Base-by-base conservation (phyloP, 306 rosid genomes). In the Inga laurina region DNA sequence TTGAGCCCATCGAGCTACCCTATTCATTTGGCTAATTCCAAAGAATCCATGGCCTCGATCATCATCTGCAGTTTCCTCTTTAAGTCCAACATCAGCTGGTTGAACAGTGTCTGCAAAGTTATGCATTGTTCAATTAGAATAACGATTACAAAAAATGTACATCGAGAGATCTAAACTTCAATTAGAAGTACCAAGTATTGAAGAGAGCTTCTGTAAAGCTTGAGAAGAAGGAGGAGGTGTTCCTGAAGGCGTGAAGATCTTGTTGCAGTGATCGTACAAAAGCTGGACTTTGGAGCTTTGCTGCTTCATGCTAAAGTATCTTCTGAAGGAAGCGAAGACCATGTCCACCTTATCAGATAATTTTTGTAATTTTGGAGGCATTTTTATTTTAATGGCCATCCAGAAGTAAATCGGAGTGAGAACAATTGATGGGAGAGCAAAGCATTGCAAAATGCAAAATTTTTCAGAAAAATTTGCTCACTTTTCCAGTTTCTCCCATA, bases 41-140 rank as follows among this genome's bases (percentile, higher is more conserved):
- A 91, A 93, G 87, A 86, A 71, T 14, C 97, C 99, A 79, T 87
- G 94, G 79, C 99, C 97, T 78, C 92, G 91, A 77, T 96, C 97
- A 76, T 90, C 98, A 57, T 94, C 97, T 46, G 74, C 45, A 65
- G 84, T 87, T 88, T 92, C 94, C 79, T 93, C 97, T 77, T 59
- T 72, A 79, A 96, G 93, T 77, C 98, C 98, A 79, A 91, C 93
- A 92, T 96, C 99, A 64, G 84, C 81, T 3, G 97, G 93, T 72
- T 82, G 78, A 69, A 92, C 44, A 16, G 87, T 79, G 83, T 94
- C 99, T 96, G 92, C 54, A 77, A 57, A 67, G 65, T 15, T 83
- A 78, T 10, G 69, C 83, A 82, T 73, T 56, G 76, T 64, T 74
- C 12, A 30, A 73, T 16, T 49, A 27, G 8, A 64, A 39, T 16